Conservation (phyloP, 179 eudicot genomes). For the Carnegiea gigantea region DNA sequence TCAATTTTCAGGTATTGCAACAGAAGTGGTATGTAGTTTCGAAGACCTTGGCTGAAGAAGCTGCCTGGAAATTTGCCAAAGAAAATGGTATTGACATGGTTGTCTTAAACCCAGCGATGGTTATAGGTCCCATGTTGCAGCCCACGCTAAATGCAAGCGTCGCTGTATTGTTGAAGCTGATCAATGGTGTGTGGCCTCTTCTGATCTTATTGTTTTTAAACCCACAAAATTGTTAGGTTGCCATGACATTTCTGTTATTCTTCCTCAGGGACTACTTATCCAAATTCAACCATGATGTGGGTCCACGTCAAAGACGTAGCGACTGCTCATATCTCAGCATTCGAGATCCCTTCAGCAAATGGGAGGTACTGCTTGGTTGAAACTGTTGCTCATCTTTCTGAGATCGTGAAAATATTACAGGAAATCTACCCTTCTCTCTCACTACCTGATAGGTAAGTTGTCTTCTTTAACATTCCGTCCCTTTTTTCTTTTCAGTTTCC, state of each 20-base stretch:
- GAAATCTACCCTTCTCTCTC: constrained; percentile 13
- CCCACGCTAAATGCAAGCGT: constrained; percentile 24
- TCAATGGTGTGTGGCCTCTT: constrained; percentile 35
- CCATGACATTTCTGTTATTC: not conserved
- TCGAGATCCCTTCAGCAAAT: constrained; percentile 26
- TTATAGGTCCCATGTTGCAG: constrained; percentile 17
- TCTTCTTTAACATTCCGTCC: not conserved
- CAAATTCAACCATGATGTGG: constrained; percentile 9
- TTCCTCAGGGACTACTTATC: not conserved
- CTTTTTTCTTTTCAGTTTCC: not conserved
- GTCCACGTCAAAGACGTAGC: constrained; percentile 26
- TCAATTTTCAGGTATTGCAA: not conserved
- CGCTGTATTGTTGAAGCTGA: constrained; percentile 32
- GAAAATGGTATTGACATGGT: constrained; percentile 45
- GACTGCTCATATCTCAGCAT: constrained; percentile 25
- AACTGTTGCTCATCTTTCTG: constrained; percentile 18
- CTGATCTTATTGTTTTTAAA: not conserved
- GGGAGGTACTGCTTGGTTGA: constrained; percentile 24
- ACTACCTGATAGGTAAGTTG: constrained; percentile 18
- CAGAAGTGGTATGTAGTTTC: constrained; percentile 45
- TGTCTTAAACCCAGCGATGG: constrained; percentile 42
- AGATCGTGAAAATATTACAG: constrained; percentile 11
- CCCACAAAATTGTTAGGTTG: not conserved
- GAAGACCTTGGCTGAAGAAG: constrained; percentile 48
- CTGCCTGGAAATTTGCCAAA: constrained; percentile 48